These are phyloP conservation scores for Fusarium sacchari DNA, from an alignment of 2,329 filamentous ascomycete genomes.

Conservation along the genomic window DNA sequence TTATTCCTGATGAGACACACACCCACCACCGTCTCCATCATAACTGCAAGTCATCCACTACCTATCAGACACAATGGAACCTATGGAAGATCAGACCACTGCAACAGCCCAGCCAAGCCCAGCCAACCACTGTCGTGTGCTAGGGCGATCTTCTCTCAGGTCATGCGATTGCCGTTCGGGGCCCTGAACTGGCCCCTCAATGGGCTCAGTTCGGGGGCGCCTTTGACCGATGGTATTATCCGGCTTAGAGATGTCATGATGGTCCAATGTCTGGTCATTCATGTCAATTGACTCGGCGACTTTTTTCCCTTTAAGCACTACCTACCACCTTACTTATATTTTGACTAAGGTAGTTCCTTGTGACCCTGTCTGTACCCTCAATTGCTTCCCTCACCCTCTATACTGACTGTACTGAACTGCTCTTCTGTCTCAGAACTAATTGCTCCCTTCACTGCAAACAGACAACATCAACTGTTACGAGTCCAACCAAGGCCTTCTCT, in stretches of 20 bases:
- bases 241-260: slow-evolving; percentile 25
- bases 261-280: neutral
- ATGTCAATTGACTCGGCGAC: slow-evolving; percentile 15
- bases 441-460: slow-evolving; percentile 20
- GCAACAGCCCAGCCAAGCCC: slow-evolving; percentile 17
- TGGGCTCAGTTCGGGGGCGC: slow-evolving; percentile 32
- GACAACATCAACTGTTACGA: neutral
- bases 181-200: slow-evolving; percentile 32
- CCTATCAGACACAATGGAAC: slow-evolving; percentile 1
- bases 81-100: slow-evolving; percentile 38
- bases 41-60: neutral
- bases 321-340: neutral
- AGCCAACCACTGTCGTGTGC: slow-evolving; percentile 38
- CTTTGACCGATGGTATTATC: slow-evolving; percentile 26
- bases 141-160: slow-evolving; percentile 36
- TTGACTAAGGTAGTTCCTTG: no score
- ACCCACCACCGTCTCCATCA: neutral
- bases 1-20: slow-evolving; percentile 2
- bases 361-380: neutral
- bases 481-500: neutral
- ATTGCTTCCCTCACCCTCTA: neutral
- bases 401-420: neutral
- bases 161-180: slow-evolving; percentile 32
- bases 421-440: slow-evolving; percentile 10
- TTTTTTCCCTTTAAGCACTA: neutral